Evolutionary conservation across 352 stramenopile genomes (phyloP).

Genomic region (Thalassiosira tumida): DNA sequence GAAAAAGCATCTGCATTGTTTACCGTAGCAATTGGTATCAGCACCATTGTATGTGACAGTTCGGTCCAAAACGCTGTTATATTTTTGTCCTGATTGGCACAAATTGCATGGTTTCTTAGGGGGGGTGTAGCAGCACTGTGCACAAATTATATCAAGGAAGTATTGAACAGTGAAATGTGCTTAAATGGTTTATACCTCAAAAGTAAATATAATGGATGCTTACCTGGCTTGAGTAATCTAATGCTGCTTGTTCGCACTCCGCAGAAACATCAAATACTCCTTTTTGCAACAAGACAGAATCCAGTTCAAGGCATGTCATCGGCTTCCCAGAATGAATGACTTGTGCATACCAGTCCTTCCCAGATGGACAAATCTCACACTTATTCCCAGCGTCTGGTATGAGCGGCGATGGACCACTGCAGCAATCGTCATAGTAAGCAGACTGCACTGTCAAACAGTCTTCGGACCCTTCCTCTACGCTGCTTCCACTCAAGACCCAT

Average conservation of each 20-base stretch:
- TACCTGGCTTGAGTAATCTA: conserved; percentile 75
- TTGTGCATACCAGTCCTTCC: conserved; percentile 83
- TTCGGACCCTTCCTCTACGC: conserved; percentile 75
- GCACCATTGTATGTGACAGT: conserved; percentile 78
- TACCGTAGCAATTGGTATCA: conserved; percentile 79
- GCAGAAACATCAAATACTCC: conserved; percentile 73
- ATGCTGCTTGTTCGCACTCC: conserved; percentile 68
- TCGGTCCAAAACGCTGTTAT: conserved; percentile 74
- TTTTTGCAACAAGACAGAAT: conserved; percentile 68
- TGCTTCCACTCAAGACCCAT: conserved; percentile 78
- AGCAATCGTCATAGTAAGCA: conserved; percentile 80
- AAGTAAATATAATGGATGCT: background rate
- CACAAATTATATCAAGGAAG: background rate
- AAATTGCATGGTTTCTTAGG: conserved; percentile 77
- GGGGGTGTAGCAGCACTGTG: conserved; percentile 80
- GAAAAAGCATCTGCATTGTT: no score
- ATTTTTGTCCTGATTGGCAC: conserved; percentile 73
- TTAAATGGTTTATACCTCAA: conserved; percentile 6
- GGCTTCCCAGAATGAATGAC: conserved; percentile 69
- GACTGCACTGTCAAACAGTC: conserved; percentile 77
- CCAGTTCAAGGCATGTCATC: conserved; percentile 84
- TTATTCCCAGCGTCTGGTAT: conserved; percentile 79
- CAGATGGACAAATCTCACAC: conserved; percentile 81
- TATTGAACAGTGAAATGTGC: background rate
- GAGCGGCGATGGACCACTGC: conserved; percentile 76